phyloP scores from a whole-genome alignment of 371 early-diverging fungal genomes.

The Haplosporangium sp. region DNA sequence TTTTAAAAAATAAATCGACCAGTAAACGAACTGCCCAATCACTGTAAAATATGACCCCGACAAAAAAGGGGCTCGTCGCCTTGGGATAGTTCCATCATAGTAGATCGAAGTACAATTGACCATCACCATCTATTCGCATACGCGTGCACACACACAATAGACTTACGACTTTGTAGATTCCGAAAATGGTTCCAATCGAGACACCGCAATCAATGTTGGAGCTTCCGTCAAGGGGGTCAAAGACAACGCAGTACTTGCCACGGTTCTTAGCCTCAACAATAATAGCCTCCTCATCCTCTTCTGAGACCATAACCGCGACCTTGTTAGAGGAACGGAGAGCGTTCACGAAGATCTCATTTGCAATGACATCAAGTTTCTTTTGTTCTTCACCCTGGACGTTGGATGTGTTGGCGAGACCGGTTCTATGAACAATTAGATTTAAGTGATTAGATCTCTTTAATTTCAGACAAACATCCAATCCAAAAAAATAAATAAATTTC shows the following conservation, averaged over 20 bases:
- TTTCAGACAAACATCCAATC: no score
- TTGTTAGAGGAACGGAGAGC: conserved; percentile 92
- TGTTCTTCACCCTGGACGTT: conserved; percentile 97
- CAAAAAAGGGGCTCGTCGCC: not conserved
- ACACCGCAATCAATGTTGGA: conserved; percentile 99
- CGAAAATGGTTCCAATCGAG: conserved; percentile 98
- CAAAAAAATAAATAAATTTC: no score
- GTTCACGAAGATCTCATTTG: conserved; percentile 98
- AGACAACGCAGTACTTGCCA: conserved; percentile 96
- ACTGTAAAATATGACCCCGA: not conserved
- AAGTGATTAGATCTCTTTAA: not conserved
- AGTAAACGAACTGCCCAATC: not conserved
- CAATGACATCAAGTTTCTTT: conserved; percentile 96
- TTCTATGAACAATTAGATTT: conserved; percentile 57
- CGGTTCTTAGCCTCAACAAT: conserved; percentile 78
- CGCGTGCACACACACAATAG: not conserved
- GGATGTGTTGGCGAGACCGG: conserved; percentile 88
- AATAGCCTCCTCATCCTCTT: conserved; percentile 96
- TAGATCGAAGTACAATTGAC: no score
- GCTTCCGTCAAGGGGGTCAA: conserved; percentile 97
- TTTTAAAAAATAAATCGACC: not conserved
- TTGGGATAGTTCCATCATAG: no score
- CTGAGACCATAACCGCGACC: conserved; percentile 93
- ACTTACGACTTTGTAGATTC: conserved; percentile 92
- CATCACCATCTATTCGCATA: no score